Evolutionary conservation across 2,329 filamentous ascomycete genomes (phyloP).

Genomic region (Clarireedia sp.): DNA sequence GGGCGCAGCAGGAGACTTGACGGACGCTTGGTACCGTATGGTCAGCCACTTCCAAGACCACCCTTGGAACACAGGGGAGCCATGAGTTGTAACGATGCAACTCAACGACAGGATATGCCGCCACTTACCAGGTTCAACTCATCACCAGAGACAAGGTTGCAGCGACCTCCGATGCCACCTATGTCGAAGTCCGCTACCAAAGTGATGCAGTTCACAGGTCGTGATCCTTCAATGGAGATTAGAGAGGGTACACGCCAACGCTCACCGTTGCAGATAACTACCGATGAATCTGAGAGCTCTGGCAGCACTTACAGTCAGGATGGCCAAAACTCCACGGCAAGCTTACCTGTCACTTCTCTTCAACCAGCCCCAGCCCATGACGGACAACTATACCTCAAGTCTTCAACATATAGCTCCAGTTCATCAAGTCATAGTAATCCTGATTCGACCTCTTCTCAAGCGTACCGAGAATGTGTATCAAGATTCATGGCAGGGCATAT

Average conservation of each 20-base stretch:
- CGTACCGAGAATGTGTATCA: constrained; percentile 3
- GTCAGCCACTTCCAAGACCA: constrained; percentile 4
- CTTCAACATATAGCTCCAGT: not conserved
- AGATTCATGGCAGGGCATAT: not conserved
- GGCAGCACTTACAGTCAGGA: constrained; percentile 4
- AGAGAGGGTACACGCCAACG: not conserved
- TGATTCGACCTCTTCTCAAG: not conserved
- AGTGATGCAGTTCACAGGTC: constrained; percentile 19
- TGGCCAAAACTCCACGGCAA: not conserved
- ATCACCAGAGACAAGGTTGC: constrained; percentile 1
- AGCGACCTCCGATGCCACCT: not conserved
- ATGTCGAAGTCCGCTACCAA: constrained; percentile 17
- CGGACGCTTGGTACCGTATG: constrained; percentile 1
- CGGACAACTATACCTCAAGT: not conserved
- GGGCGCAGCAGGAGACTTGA: constrained; percentile 6
- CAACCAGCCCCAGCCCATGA: not conserved
- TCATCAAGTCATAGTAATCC: not conserved
- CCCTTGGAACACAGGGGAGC: not conserved
- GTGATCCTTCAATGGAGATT: constrained; percentile 11
- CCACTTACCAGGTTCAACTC: not conserved
- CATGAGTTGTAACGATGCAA: not conserved
- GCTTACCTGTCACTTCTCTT: not conserved
- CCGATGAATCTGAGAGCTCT: constrained; percentile 7
- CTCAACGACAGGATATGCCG: not conserved
- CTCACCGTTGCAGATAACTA: not conserved